phyloP scores from a whole-genome alignment of 306 rosid species.

The Abrus pulchellus region DNA sequence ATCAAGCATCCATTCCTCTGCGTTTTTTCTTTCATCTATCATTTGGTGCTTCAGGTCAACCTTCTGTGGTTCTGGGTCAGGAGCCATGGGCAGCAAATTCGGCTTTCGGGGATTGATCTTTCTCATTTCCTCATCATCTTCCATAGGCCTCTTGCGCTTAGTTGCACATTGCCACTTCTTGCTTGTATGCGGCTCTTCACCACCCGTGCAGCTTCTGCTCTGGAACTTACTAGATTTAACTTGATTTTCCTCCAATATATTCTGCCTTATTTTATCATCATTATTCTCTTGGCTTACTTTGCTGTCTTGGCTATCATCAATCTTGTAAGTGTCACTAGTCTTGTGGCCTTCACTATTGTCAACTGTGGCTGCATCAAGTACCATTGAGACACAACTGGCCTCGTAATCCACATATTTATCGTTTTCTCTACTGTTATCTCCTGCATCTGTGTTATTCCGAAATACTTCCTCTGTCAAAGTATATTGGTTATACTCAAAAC shows the following conservation, averaged over 20 bases:
- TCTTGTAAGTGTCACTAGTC: slow-evolving; percentile 16
- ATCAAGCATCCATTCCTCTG: slow-evolving; percentile 95
- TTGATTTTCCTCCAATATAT: slow-evolving; percentile 44
- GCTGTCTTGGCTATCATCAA: slow-evolving; percentile 44
- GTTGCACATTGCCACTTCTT: slow-evolving; percentile 53
- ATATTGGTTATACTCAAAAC: slow-evolving; percentile 52
- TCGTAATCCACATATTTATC: slow-evolving; percentile 43
- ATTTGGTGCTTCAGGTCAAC: slow-evolving; percentile 78
- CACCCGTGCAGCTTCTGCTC: slow-evolving; percentile 24
- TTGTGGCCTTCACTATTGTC: slow-evolving; percentile 40
- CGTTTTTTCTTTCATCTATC: slow-evolving; percentile 73
- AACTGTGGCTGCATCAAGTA: slow-evolving; percentile 32
- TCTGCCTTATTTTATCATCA: slow-evolving; percentile 31
- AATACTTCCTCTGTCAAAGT: slow-evolving; percentile 53
- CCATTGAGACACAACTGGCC: slow-evolving; percentile 32
- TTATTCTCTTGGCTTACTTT: slow-evolving; percentile 29
- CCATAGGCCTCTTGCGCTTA: slow-evolving; percentile 48
- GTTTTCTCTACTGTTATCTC: slow-evolving; percentile 46
- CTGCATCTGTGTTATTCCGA: slow-evolving; percentile 37
- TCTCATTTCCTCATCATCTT: slow-evolving; percentile 62
- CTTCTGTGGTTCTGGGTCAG: slow-evolving; percentile 69
- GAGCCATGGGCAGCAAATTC: slow-evolving; percentile 66
- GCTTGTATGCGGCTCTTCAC: slow-evolving; percentile 42
- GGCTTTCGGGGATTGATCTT: slow-evolving; percentile 70
- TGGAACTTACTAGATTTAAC: slow-evolving; percentile 24